Base-by-base conservation (phyloP, 148 eudicot species). In the Linanthus parryae region DNA sequence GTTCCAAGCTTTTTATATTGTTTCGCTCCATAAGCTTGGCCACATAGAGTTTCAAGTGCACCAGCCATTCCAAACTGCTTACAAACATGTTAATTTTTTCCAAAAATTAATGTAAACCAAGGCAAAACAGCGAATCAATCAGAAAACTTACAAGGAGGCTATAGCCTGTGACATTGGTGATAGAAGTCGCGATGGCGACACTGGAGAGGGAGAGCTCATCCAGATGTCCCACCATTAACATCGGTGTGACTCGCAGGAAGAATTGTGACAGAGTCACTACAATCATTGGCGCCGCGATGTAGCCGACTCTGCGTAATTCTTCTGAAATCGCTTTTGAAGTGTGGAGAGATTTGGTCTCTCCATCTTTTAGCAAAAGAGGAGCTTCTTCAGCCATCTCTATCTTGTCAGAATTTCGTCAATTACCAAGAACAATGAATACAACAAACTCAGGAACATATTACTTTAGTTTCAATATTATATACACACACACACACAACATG, bases 11-110 rank as follows among this genome's bases (percentile, higher is more conserved):
- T 67, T 50, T 62, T 41, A 38, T 74, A 71, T 40, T 78, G 76
- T 10, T 68, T 46, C 15, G 84, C 84, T 41, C 84, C 84, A 54
- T 71, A 71, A 2, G 84, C 80, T 70, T 78, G 84, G 22, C 80
- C 84, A 50, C 84, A 68, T 24, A 78, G 52, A 14, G 84, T 78
- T 8, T 78, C 83, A 45, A 78, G 56, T 9, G 73, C 84, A 44
- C 84, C 61, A 26, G 71, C 65, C 66, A 78, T 51, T 25, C 84
- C 84, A 24, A 71, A 44, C 84, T 78, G 68, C 41, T 42, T 23
- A 26, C 47, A 24, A 24, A 33, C 54, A 27, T 46, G 39, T 31
- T 25, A 15, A 65, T 5, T 31, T 31, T 31, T 7, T 23, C n/a
- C 2, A 11, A 31, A 23, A n/a, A n/a, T n/a, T n/a, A n/a, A n/a